These are phyloP conservation scores for Nidula niveotomentosa DNA, from an alignment of 1,284 basidiomycete genomes.

Conservation along the genomic window DNA sequence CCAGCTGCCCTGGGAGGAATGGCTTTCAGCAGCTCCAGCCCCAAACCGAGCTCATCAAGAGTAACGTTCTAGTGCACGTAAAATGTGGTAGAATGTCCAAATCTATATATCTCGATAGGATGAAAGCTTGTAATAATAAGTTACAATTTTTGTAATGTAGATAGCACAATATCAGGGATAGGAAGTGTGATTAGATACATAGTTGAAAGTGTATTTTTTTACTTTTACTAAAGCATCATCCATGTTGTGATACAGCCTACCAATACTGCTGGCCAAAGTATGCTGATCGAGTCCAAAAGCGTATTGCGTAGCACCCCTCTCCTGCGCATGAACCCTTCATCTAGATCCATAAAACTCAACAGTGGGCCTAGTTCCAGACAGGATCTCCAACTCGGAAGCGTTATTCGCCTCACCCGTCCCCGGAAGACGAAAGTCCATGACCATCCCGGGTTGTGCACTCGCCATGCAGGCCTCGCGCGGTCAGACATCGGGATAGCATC, in stretches of 20 bases:
- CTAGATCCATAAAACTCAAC: conserved; percentile 13
- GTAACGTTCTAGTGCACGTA: too few species aligned
- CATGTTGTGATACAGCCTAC: conserved; percentile 33
- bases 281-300: conserved; percentile 25
- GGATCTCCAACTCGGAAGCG: conserved; percentile 27
- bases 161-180: too few species aligned
- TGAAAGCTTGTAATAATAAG: too few species aligned
- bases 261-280: conserved; percentile 30
- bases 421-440: conserved; percentile 41
- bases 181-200: not conserved
- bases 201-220: not conserved
- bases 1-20: conserved; percentile 18
- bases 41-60: too few species aligned
- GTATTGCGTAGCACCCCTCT: conserved; percentile 23
- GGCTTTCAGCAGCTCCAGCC: not conserved
- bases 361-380: conserved; percentile 5
- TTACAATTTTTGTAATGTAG: too few species aligned
- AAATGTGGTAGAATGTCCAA: too few species aligned
- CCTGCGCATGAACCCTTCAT: conserved; percentile 14
- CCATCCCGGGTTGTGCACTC: conserved; percentile 11
- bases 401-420: conserved; percentile 40
- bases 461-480: too few species aligned
- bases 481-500: too few species aligned
- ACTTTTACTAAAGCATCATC: conserved; percentile 29
- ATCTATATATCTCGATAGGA: too few species aligned